A percentile compares a stretch with the other conserved stretches of the same genome.
Evolutionary conservation across 31 red algal genomes (phyloP).

Genomic region (Odonthalia washingtoniensis): DNA sequence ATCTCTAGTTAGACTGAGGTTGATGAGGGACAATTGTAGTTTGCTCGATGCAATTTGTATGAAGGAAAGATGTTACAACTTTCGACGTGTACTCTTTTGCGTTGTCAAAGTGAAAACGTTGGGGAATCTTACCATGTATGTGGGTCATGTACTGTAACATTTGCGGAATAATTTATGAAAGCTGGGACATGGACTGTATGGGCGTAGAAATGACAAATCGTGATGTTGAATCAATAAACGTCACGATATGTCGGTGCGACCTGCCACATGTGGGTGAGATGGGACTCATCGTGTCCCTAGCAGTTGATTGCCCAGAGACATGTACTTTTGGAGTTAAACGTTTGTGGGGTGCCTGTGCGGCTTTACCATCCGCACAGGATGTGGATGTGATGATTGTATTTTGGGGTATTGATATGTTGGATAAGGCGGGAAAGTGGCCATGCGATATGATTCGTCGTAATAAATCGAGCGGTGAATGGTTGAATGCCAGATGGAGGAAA

Average conservation of each 20-base stretch:
- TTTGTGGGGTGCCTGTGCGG: not conserved
- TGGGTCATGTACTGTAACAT: not conserved
- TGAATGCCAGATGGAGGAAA: not conserved
- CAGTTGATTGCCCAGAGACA: not conserved
- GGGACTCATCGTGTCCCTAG: not conserved
- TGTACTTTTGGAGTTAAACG: not conserved
- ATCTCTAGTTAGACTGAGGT: not conserved
- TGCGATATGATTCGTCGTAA: not conserved
- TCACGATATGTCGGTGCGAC: not conserved
- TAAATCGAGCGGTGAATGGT: not conserved
- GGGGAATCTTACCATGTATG: not conserved
- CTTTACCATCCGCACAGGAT: no score
- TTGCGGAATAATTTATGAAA: not conserved
- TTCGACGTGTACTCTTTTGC: not conserved
- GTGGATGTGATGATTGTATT: not conserved
- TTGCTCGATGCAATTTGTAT: not conserved
- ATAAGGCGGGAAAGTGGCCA: not conserved
- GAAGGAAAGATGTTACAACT: not conserved
- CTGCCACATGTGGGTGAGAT: no score
- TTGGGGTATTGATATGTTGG: not conserved
- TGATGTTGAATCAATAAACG: not conserved
- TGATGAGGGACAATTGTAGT: not conserved
- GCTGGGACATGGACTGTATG: no score
- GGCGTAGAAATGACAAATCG: not conserved
- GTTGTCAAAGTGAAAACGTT: not conserved